These are phyloP conservation scores for Trichoderma endophyticum DNA, from an alignment of 2,329 filamentous ascomycete species.

Conservation along the genomic window DNA sequence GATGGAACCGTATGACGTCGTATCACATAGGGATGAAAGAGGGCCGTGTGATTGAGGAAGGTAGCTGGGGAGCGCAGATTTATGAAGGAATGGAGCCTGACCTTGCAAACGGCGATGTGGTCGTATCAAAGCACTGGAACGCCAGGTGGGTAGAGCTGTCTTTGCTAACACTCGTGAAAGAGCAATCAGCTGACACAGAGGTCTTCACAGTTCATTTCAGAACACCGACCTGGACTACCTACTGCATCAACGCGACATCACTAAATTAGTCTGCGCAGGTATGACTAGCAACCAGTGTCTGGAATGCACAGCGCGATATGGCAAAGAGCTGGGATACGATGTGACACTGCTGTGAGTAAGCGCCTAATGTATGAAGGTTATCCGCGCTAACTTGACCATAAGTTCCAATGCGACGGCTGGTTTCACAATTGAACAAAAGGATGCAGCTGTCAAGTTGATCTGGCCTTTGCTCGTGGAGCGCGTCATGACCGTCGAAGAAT, in stretches of 20 bases:
- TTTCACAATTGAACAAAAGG: background rate
- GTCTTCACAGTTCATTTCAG: background rate
- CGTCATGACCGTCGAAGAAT: background rate
- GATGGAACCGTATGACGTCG: constrained; percentile 14
- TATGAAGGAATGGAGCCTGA: constrained; percentile 20
- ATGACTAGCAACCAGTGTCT: constrained; percentile 20
- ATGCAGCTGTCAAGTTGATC: background rate
- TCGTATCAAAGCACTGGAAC: constrained; percentile 9
- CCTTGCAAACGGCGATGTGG: constrained; percentile 19
- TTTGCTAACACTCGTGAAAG: background rate
- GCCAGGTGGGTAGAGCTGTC: background rate
- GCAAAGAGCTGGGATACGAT: constrained; percentile 3
- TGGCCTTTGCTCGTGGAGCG: background rate
- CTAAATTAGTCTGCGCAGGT: constrained; percentile 18
- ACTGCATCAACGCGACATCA: constrained; percentile 14
- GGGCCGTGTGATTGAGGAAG: constrained; percentile 10
- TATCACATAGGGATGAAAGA: background rate
- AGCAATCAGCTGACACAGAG: background rate
- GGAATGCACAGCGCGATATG: constrained; percentile 20
- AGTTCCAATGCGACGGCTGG: background rate
- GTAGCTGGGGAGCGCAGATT: constrained; percentile 20
- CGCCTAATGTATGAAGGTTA: background rate
- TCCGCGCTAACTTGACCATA: background rate
- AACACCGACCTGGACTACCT: background rate
- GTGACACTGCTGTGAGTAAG: background rate